Conservation (phyloP, 2,329 filamentous ascomycete genomes). For the Graphilbum ipis-grandicollis region DNA sequence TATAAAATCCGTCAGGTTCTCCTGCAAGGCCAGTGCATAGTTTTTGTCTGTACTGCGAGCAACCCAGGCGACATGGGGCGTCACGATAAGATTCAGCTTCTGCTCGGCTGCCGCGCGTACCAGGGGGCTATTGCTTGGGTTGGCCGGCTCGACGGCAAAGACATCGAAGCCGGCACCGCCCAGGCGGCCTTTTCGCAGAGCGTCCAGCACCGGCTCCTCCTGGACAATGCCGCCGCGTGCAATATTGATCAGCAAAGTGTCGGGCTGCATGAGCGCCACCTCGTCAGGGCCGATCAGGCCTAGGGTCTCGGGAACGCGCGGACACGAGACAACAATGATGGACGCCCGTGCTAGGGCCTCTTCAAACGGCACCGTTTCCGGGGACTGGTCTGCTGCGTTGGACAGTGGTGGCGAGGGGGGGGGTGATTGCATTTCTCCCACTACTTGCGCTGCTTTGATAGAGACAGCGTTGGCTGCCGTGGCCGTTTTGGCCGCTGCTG, state of each 20-base stretch:
- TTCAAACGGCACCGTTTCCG: conserved; percentile 5
- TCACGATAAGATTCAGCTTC: conserved; percentile 8
- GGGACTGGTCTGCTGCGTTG: background rate
- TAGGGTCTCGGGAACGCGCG: conserved; percentile 13
- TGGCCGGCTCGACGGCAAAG: conserved; percentile 17
- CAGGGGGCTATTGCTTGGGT: conserved; percentile 5
- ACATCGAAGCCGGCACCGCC: conserved; percentile 18
- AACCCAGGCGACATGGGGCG: conserved; percentile 10
- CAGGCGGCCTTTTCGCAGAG: conserved; percentile 15
- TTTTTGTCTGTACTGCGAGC: conserved; percentile 8
- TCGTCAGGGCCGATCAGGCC: conserved; percentile 11
- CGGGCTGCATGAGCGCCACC: conserved; percentile 10
- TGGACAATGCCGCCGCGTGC: conserved; percentile 17
- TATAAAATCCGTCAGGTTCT: conserved; percentile 8
- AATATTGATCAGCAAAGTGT: conserved; percentile 17
- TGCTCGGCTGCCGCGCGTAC: conserved; percentile 4
- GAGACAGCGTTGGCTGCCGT: background rate
- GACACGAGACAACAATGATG: conserved; percentile 16
- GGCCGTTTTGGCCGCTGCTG: background rate
- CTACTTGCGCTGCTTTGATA: too few species aligned
- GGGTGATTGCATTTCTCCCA: too few species aligned
- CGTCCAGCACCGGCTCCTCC: conserved; percentile 16
- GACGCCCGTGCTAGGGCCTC: conserved; percentile 13
- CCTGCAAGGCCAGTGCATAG: conserved; percentile 7
- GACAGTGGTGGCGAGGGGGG: too few species aligned